Conservation (phyloP, 345 rosid species). For the Viola odorata region DNA sequence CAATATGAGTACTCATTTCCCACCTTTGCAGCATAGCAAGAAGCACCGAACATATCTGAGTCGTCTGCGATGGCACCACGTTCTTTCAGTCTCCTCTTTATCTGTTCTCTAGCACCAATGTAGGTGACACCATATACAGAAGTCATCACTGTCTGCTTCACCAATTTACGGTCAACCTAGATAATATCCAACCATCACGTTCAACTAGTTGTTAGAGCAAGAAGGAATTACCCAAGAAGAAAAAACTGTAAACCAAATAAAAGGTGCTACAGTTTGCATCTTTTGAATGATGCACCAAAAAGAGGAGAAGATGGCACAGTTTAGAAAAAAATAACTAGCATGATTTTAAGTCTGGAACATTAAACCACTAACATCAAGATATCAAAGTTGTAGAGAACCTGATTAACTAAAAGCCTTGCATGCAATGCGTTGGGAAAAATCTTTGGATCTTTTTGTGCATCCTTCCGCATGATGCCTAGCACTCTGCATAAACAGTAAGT, state of each 20-base stretch:
- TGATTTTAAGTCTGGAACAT: background rate
- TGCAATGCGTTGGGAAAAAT: conserved; percentile 59
- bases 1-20: conserved; percentile 12
- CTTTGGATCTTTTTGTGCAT: conserved; percentile 76
- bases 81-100: conserved; percentile 87
- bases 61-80: conserved; percentile 61
- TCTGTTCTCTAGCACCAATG: conserved; percentile 94
- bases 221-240: background rate
- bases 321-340: background rate
- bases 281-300: background rate
- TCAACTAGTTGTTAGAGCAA: conserved; percentile 2
- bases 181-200: conserved; percentile 20
- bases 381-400: conserved; percentile 41
- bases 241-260: background rate
- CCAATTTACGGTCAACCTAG: conserved; percentile 96
- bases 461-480: conserved; percentile 62
- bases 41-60: conserved; percentile 46
- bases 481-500: conserved; percentile 49
- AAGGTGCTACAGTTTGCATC: background rate
- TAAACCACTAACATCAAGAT: background rate
- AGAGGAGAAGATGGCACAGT: background rate
- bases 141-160: conserved; percentile 99
- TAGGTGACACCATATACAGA: conserved; percentile 97
- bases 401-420: conserved; percentile 55
- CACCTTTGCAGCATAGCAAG: conserved; percentile 99